Evolutionary conservation across 129 eudicot genomes (phyloP), one percentile per base, ranked within the genome.

Genomic region (Tanacetum coccineum): DNA sequence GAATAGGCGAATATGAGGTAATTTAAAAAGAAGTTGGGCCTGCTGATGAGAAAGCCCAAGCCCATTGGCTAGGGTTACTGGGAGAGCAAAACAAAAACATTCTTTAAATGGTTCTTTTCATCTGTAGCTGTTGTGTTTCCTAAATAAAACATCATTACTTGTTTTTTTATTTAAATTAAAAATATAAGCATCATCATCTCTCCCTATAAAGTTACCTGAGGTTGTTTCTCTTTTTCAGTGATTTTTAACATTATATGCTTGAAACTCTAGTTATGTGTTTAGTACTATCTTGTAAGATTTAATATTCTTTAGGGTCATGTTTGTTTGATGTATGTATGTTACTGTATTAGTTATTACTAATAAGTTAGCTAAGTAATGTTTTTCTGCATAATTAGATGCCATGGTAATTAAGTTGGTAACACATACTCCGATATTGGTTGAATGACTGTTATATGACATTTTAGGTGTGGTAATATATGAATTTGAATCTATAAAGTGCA

Each of bases 51-150:
- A 36, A 36, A 58, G 52, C 50, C 70, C 57, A 73, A 45, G 71
- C 71, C 78, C 78, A 55, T 2, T 52, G 21, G 19, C 40, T 73
- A 73, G 78, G 71, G 66, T 73, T 73, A 40, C 56, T 22, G 28
- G 59, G 54, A 25, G 58, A n/a, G 26, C 12, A 1, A 18, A 30
- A 30, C 36, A 4, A 30, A 30, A 30, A 32, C 39, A 32, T 7
- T 36, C 42, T 36, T 36, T 9, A 36, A 36, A 36, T 36, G 42
- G 9, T 22, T 22, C 25, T 22, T 22, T 22, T 22, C 25, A 22
- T 22, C 25, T 22, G 25, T 22, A 0, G 25, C 25, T 22, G 25
- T 22, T 22, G 25, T 36, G 42, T 36, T 36, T 36, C 42, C 42
- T 36, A 36, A 36, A 36, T 39, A 25, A 21, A 25, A 14, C 19